These are phyloP conservation scores for Rhodotorula diobovata DNA, from an alignment of 768 basidiomycete species.

Conservation along the genomic window DNA sequence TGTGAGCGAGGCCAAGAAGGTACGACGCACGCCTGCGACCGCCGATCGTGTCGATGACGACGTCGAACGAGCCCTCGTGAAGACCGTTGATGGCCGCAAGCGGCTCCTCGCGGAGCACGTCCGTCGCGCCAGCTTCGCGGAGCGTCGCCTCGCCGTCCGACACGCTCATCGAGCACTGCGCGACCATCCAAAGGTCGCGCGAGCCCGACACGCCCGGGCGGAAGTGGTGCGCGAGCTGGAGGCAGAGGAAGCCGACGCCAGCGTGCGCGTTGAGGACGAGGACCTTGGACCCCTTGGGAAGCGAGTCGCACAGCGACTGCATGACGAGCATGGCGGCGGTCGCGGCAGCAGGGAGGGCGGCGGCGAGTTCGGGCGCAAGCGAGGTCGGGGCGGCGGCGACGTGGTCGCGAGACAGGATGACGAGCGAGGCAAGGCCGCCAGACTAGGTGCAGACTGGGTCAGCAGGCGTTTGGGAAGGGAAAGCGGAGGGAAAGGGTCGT, in stretches of 20 bases:
- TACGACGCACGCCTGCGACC: constrained; percentile 28
- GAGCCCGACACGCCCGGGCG: constrained; percentile 1
- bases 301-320: constrained; percentile 26
- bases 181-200: constrained; percentile 37
- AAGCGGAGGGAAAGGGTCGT: not conserved
- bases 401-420: constrained; percentile 38
- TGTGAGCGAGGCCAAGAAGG: not conserved
- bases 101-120: constrained; percentile 41
- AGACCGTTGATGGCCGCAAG: constrained; percentile 37
- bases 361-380: constrained; percentile 40
- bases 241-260: constrained; percentile 41
- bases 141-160: constrained; percentile 31
- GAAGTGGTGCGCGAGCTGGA: constrained; percentile 35
- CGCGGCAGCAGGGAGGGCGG: constrained; percentile 39
- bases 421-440: constrained; percentile 39
- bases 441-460: constrained; percentile 20
- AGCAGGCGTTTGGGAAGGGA: not conserved
- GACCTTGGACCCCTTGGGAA: constrained; percentile 37
- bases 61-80: constrained; percentile 43
- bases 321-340: constrained; percentile 39
- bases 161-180: constrained; percentile 33
- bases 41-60: constrained; percentile 43
- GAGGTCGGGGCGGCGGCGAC: constrained; percentile 39
- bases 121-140: constrained; percentile 34
- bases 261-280: constrained; percentile 41